Conservation (phyloP, 1,139 yeast species). For the Suhomyces panamericanus region DNA sequence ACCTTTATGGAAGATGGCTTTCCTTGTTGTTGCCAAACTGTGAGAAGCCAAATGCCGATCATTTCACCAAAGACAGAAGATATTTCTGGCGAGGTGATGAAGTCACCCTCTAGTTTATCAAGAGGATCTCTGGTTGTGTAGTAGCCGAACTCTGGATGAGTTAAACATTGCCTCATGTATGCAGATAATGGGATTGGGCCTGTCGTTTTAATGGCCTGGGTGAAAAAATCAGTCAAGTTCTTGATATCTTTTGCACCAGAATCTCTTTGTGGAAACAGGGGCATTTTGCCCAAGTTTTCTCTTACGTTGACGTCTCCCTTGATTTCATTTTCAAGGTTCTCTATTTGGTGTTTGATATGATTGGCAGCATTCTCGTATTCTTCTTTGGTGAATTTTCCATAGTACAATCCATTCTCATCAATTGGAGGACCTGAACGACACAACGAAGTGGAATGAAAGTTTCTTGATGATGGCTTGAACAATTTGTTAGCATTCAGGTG, state of each 20-base stretch:
- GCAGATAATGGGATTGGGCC: constrained; percentile 78
- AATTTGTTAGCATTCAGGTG: background rate
- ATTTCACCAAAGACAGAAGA: constrained; percentile 88
- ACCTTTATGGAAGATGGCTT: constrained; percentile 51
- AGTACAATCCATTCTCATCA: constrained; percentile 27
- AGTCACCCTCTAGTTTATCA: constrained; percentile 65
- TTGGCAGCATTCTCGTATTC: constrained; percentile 45
- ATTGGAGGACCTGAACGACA: constrained; percentile 17
- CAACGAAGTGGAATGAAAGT: background rate
- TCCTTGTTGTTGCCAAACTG: constrained; percentile 61
- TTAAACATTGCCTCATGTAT: constrained; percentile 79
- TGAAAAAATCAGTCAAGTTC: constrained; percentile 43
- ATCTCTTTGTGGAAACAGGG: constrained; percentile 35
- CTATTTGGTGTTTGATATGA: constrained; percentile 36
- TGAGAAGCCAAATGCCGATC: constrained; percentile 72
- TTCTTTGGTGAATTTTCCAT: constrained; percentile 40
- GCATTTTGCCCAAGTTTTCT: constrained; percentile 37
- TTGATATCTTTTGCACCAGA: constrained; percentile 20
- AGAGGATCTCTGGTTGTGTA: constrained; percentile 78
- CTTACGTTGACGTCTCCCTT: constrained; percentile 43
- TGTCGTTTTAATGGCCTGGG: constrained; percentile 60
- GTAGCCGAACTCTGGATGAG: constrained; percentile 78
- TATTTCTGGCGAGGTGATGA: constrained; percentile 83
- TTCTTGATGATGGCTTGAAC: no score
- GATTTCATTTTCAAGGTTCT: constrained; percentile 35